A percentile compares a stretch with the other conserved stretches of the same genome.
These are phyloP conservation scores for Cyberlindnera veronae DNA, from an alignment of 805 yeast species.

Conservation along the genomic window DNA sequence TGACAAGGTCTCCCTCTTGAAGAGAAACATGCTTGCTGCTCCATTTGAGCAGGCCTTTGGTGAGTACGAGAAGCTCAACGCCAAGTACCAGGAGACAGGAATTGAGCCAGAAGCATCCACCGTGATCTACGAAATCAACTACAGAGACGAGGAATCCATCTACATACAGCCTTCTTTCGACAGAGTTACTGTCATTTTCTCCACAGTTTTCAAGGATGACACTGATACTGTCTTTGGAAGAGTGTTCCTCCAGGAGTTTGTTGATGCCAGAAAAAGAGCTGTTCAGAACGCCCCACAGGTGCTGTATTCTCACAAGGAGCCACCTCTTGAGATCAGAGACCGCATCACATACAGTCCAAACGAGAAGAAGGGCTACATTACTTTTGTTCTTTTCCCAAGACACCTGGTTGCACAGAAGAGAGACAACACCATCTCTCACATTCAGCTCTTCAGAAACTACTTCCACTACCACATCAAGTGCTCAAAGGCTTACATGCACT, in stretches of 20 bases:
- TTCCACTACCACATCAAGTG: slow-evolving; percentile 99
- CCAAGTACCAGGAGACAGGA: slow-evolving; percentile 28
- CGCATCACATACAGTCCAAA: slow-evolving; percentile 37
- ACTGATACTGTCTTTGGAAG: slow-evolving; percentile 90
- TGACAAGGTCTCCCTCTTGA: slow-evolving; percentile 65
- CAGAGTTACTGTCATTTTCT: slow-evolving; percentile 93
- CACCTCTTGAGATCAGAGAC: slow-evolving; percentile 81
- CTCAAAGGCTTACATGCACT: slow-evolving; percentile 96
- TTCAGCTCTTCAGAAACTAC: slow-evolving; percentile 89
- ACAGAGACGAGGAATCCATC: slow-evolving; percentile 91
- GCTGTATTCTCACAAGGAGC: slow-evolving; percentile 79
- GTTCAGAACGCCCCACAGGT: slow-evolving; percentile 99
- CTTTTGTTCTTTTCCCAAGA: slow-evolving; percentile 79
- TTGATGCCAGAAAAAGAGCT: slow-evolving; percentile 91
- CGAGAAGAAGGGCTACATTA: slow-evolving; percentile 51
- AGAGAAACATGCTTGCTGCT: slow-evolving; percentile 86
- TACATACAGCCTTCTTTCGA: slow-evolving; percentile 90
- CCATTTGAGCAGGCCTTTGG: slow-evolving; percentile 86
- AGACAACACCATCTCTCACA: slow-evolving; percentile 87
- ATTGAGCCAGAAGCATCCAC: slow-evolving; percentile 24
- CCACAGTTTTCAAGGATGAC: slow-evolving; percentile 93
- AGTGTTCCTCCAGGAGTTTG: slow-evolving; percentile 89
- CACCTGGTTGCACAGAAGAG: slow-evolving; percentile 64
- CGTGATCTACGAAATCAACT: slow-evolving; percentile 48
- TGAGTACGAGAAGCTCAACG: slow-evolving; percentile 62